These are phyloP conservation scores for Ganoderma leucocontextum DNA, from an alignment of 1,284 basidiomycete species.

Conservation along the genomic window DNA sequence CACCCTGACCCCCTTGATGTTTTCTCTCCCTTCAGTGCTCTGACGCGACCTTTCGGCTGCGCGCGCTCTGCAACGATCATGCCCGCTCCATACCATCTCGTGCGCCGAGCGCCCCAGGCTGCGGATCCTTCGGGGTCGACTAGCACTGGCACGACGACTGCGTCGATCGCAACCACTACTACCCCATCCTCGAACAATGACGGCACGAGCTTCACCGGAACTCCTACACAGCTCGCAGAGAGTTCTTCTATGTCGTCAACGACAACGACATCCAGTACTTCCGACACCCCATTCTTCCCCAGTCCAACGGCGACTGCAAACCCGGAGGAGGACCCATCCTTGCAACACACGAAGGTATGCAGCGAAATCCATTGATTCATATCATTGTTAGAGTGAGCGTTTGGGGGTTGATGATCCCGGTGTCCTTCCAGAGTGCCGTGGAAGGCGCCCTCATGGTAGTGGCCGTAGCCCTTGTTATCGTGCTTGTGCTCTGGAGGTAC, in stretches of 20 bases:
- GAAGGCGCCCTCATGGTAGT: constrained; percentile 29
- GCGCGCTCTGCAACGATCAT: background rate
- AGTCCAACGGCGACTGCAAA: constrained; percentile 12
- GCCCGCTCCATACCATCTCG: background rate
- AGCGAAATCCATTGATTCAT: background rate
- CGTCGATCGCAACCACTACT: background rate
- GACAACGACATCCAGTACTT: background rate
- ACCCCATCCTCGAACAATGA: background rate
- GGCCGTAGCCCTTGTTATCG: constrained; percentile 21
- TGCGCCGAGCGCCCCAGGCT: constrained; percentile 8
- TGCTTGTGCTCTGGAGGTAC: constrained; percentile 26
- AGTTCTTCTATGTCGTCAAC: background rate
- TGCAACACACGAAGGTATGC: constrained; percentile 25
- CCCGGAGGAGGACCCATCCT: constrained; percentile 2
- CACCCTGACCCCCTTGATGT: constrained; percentile 16
- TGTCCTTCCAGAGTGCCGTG: constrained; percentile 19
- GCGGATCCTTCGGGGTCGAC: background rate
- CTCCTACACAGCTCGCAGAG: constrained; percentile 1
- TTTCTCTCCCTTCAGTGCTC: background rate
- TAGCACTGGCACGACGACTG: background rate
- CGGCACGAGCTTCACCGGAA: background rate
- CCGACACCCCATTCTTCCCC: constrained; percentile 27
- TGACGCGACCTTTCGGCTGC: background rate
- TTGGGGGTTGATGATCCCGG: background rate
- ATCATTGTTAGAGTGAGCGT: background rate